Conservation (phyloP, 306 rosid genomes). For the Vicia villosa region DNA sequence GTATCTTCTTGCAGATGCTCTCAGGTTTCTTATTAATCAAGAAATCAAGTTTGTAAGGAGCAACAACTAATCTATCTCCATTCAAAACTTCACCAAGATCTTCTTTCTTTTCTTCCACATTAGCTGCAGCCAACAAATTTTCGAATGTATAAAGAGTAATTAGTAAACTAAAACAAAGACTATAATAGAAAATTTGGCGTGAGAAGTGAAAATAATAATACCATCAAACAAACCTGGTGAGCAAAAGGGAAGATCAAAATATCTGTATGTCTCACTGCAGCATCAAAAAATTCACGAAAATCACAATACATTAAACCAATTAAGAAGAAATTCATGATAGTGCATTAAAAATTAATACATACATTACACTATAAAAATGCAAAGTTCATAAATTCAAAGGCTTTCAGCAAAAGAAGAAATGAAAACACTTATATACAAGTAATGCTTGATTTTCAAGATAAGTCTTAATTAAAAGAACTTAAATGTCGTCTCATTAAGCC, state of each 20-base stretch:
- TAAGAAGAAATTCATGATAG: slow-evolving; percentile 24
- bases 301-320: slow-evolving; percentile 5
- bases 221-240: slow-evolving; percentile 46
- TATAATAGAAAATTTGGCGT: background rate
- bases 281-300: slow-evolving; percentile 8
- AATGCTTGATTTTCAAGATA: background rate
- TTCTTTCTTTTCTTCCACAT: slow-evolving; percentile 54
- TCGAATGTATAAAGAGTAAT: background rate
- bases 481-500: background rate
- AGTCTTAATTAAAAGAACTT: background rate
- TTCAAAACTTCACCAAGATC: slow-evolving; percentile 60
- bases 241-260: slow-evolving; percentile 59
- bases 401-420: background rate
- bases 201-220: background rate
- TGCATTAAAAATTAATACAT: slow-evolving; percentile 2
- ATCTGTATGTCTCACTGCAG: slow-evolving; percentile 57
- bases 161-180: background rate
- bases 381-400: slow-evolving; percentile 2
- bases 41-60: slow-evolving; percentile 51
- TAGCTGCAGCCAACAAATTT: slow-evolving; percentile 39
- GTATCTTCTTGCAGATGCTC: slow-evolving; percentile 41
- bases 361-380: background rate
- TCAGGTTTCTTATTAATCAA: slow-evolving; percentile 41
- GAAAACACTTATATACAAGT: background rate
- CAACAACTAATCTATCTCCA: slow-evolving; percentile 53